Evolutionary conservation across 306 rosid genomes (phyloP).

Genomic region (Gillenia trifoliata): DNA sequence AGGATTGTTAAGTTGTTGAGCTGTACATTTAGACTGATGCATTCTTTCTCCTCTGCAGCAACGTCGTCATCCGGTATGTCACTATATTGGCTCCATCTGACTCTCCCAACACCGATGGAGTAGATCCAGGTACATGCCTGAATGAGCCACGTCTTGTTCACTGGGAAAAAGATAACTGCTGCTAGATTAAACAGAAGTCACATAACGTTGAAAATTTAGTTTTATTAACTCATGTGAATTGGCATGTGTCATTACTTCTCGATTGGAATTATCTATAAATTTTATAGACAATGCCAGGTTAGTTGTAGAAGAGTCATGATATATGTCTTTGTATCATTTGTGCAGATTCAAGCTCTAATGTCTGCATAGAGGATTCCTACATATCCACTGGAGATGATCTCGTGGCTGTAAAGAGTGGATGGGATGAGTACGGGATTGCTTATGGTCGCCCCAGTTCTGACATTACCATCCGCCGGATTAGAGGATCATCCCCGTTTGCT

Average conservation of each 20-base stretch:
- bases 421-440: constrained; percentile 89
- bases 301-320: no score
- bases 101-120: constrained; percentile 97
- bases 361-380: constrained; percentile 86
- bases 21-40: constrained; percentile 12
- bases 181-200: neutral
- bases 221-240: neutral
- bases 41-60: constrained; percentile 51
- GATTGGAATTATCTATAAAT: neutral
- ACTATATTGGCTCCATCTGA: constrained; percentile 87
- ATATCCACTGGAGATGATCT: constrained; percentile 90
- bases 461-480: constrained; percentile 73
- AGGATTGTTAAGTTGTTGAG: neutral
- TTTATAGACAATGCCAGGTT: neutral
- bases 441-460: constrained; percentile 56
- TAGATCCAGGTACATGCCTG: constrained; percentile 73
- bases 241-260: neutral
- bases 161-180: neutral
- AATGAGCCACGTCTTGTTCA: neutral
- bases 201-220: neutral
- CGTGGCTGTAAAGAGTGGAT: constrained; percentile 86
- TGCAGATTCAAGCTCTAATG: constrained; percentile 81
- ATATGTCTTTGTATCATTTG: neutral
- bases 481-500: constrained; percentile 73
- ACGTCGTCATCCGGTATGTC: constrained; percentile 70